Percentiles rank a stretch among this genome's conserved stretches.
phyloP scores from a whole-genome alignment of 345 rosid species.

The Syzygium grande region DNA sequence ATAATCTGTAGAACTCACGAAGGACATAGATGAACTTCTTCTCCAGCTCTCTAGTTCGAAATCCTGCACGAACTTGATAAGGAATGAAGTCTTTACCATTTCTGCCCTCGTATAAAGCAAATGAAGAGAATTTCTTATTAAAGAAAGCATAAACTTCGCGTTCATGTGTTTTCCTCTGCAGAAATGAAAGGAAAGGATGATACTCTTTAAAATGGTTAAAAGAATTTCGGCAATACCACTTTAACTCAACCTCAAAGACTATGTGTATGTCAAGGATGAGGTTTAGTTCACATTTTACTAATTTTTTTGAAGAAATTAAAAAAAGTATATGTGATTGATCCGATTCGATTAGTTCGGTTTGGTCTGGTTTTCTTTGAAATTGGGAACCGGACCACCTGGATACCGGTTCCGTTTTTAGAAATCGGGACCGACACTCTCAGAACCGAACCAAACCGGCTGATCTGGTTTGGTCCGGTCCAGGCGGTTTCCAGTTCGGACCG shows the following conservation, averaged over 20 bases:
- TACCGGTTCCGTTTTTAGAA: too few relatives aligned
- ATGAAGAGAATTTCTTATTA: slow-evolving; percentile 50
- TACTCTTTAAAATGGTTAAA: neutral
- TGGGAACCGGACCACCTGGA: too few relatives aligned
- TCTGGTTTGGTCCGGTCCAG: too few relatives aligned
- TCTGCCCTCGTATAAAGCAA: slow-evolving; percentile 48
- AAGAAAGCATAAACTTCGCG: slow-evolving; percentile 43
- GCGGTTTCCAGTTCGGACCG: too few relatives aligned
- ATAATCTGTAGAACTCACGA: slow-evolving; percentile 19
- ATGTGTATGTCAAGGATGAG: neutral
- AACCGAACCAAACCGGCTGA: too few relatives aligned
- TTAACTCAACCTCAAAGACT: neutral
- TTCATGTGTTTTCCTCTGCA: slow-evolving; percentile 40
- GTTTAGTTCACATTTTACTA: too few relatives aligned
- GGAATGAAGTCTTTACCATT: slow-evolving; percentile 30
- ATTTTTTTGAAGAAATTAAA: too few relatives aligned
- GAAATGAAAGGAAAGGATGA: neutral
- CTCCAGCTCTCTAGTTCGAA: slow-evolving; percentile 31
- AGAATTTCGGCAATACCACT: neutral
- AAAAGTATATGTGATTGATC: too few relatives aligned
- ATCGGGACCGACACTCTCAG: too few relatives aligned
- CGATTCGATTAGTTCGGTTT: too few relatives aligned
- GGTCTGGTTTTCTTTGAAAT: too few relatives aligned
- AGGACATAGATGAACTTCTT: slow-evolving; percentile 20
- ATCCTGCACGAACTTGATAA: slow-evolving; percentile 51